Conservation (phyloP, 2,329 filamentous ascomycete species). For the Hypoxylon sp. region DNA sequence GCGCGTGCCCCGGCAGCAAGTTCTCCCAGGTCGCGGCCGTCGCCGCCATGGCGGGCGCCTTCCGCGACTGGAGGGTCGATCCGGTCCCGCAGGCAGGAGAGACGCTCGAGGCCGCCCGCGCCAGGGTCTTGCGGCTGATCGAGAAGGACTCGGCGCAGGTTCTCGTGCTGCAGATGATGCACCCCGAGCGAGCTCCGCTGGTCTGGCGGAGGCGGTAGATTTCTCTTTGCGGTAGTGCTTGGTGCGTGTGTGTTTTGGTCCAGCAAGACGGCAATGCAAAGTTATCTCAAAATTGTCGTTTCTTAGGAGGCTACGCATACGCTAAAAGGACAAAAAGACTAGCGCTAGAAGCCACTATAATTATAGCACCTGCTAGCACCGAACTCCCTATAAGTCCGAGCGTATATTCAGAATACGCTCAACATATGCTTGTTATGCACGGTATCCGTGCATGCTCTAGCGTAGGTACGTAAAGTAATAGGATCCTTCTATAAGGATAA, state of each 20-base stretch:
- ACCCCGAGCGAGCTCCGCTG: constrained; percentile 15
- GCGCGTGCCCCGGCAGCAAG: constrained; percentile 44
- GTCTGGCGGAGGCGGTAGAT: constrained; percentile 5
- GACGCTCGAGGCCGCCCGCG: background rate
- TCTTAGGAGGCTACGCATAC: too few species aligned
- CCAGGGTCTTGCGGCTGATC: constrained; percentile 6
- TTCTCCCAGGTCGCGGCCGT: constrained; percentile 43
- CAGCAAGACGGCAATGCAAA: background rate
- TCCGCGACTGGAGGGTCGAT: constrained; percentile 3
- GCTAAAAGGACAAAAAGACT: too few species aligned
- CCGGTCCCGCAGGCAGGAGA: background rate
- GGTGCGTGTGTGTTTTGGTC: background rate
- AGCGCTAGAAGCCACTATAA: too few species aligned
- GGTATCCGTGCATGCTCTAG: too few species aligned
- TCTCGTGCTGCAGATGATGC: constrained; percentile 21
- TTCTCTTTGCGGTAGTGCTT: too few species aligned
- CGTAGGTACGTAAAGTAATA: too few species aligned
- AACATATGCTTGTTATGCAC: too few species aligned
- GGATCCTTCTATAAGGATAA: too few species aligned
- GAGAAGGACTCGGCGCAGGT: background rate
- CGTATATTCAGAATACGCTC: too few species aligned
- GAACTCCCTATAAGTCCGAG: too few species aligned
- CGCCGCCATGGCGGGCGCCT: background rate
- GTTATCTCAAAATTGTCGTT: too few species aligned
- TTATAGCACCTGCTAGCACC: too few species aligned